A percentile compares a stretch with the other conserved stretches of the same genome.
These are phyloP conservation scores for Alternaria arborescens DNA, from an alignment of 2,329 filamentous ascomycete genomes.

Conservation along the genomic window DNA sequence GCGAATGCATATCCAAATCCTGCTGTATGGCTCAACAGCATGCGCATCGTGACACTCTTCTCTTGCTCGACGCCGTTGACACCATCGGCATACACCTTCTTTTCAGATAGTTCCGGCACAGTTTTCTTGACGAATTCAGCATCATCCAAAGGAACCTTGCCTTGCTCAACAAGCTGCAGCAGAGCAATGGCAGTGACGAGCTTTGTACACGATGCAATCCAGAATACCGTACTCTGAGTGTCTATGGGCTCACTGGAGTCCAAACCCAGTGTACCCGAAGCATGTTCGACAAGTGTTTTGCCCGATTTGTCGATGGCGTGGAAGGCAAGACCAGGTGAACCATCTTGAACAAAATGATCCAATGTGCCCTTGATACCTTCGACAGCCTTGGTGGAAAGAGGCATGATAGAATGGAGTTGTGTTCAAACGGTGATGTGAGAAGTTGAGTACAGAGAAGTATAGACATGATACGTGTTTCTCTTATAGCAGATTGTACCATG, in stretches of 20 bases:
- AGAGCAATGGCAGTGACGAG: conserved; percentile 45
- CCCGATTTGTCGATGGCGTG: conserved; percentile 57
- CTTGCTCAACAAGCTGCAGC: conserved; percentile 50
- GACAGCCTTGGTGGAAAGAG: conserved; percentile 39
- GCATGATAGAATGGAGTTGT: conserved; percentile 28
- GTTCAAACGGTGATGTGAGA: background rate
- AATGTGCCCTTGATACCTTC: conserved; percentile 51
- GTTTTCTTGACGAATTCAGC: conserved; percentile 42
- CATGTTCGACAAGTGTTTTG: conserved; percentile 52
- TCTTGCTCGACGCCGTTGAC: conserved; percentile 50
- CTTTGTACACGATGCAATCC: conserved; percentile 63
- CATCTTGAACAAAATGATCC: conserved; percentile 39
- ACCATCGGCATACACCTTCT: conserved; percentile 52
- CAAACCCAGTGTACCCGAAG: conserved; percentile 54
- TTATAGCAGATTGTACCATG: background rate
- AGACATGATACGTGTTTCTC: background rate
- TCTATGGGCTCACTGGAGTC: conserved; percentile 62
- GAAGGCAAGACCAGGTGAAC: conserved; percentile 57
- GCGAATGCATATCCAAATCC: conserved; percentile 61
- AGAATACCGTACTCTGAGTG: conserved; percentile 65
- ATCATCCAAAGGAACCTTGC: conserved; percentile 49
- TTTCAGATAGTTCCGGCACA: conserved; percentile 50
- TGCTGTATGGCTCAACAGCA: conserved; percentile 61
- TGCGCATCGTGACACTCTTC: conserved; percentile 59
- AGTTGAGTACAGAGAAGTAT: background rate